Evolutionary conservation across 192 early-diverging fungal genomes (phyloP).

Genomic region (Backusella sp.): DNA sequence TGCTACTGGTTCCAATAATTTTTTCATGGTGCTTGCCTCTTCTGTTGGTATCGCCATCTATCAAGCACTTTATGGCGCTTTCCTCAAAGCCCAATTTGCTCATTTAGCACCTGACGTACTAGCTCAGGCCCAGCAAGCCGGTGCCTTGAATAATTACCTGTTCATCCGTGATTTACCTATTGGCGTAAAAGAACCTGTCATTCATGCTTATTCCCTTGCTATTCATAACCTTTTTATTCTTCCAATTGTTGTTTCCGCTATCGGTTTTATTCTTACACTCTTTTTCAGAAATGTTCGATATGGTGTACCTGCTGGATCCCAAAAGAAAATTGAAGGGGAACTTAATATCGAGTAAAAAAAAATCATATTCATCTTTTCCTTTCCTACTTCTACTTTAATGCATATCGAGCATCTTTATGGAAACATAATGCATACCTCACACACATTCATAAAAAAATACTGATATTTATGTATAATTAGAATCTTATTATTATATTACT

Average conservation of each 20-base stretch:
- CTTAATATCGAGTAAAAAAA: neutral
- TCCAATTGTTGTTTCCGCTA: slow-evolving; percentile 18
- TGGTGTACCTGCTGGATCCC: neutral
- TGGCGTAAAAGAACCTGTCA: slow-evolving; percentile 9
- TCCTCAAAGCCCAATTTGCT: neutral
- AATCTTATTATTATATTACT: neutral
- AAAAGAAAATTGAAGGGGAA: neutral
- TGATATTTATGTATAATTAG: neutral
- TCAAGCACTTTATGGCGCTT: neutral
- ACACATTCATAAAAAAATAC: neutral
- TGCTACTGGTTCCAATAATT: slow-evolving; percentile 39
- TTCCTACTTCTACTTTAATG: neutral
- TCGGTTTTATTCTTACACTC: slow-evolving; percentile 20
- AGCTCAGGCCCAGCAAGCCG: neutral
- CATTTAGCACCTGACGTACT: slow-evolving; percentile 5
- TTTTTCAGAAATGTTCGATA: slow-evolving; percentile 24
- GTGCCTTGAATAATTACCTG: slow-evolving; percentile 14
- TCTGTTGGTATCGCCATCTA: slow-evolving; percentile 28
- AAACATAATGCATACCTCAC: neutral
- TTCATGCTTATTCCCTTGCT: slow-evolving; percentile 14
- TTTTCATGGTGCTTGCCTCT: slow-evolving; percentile 25
- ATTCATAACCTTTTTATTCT: slow-evolving; percentile 26
- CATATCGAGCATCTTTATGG: neutral
- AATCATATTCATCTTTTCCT: neutral
- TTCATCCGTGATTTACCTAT: slow-evolving; percentile 12